Base-by-base conservation (phyloP, 106 monocot genomes). In the Dendrobium chrysotoxum region DNA sequence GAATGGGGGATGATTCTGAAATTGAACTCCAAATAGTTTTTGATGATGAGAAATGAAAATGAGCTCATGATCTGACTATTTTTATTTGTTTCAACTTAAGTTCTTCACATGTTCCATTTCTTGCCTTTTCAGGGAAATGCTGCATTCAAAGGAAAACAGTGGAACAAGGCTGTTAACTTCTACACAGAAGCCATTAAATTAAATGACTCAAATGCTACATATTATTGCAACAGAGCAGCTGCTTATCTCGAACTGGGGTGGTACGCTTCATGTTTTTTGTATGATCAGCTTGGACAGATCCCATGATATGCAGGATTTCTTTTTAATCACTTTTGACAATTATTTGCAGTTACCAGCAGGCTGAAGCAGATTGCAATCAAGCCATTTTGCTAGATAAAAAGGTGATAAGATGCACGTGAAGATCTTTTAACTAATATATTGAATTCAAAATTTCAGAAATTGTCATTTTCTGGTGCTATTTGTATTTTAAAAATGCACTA, bases 111-210 rank as follows among this genome's bases (percentile, higher is more conserved):
- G 50, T 16, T 70, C 15, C 35, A 35, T 70, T 40, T 28, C 74
- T n/a, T 50, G 15, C 47, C 26, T 46, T 77, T 18, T 61, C 38
- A 98, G 98, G 98, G 98, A 53, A 98, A 98, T 91, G 91, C 85
- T 78, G 98, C 95, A 79, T 98, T 88, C 74, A 98, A 95, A 77
- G 84, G 91, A 80, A 95, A 57, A 75, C 86, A 92, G 28, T 98
- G 94, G 98, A 95, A 93, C 67, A 98, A 89, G 86, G 98, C 98
- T 81, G 85, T 85, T 53, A 89, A 75, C 28, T 89, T 81, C 81
- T 98, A 98, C 83, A 90, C 95, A 80, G 95, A 98, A 82, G 94
- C 98, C 72, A 95, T 98, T 53, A 98, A 93, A 71, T 40, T 95
- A 77, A 92, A 94, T 83, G 82, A 87, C 83, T 81, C 74, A 42